Base-by-base conservation (phyloP, 2,329 filamentous ascomycete species). In the Colletotrichum chrysophilum region DNA sequence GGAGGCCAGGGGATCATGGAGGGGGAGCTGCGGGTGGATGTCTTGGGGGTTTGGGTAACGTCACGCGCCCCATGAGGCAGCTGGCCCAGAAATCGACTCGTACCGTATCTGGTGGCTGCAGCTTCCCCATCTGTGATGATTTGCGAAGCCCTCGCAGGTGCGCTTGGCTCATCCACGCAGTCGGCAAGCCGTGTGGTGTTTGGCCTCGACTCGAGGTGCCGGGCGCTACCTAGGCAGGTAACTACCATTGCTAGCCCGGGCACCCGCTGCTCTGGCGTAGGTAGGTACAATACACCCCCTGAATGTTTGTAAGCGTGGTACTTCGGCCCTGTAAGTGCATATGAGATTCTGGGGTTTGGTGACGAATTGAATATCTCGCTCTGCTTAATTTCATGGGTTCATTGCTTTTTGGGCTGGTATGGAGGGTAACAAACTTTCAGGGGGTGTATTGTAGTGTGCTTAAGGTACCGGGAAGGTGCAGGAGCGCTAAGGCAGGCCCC, bases 391-490 rank as follows among this genome's bases (percentile, higher is more conserved):
- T 26, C 4, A 26, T 26, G 24, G 24, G 24, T 26, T 26, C 4
- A 26, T 26, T 26, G 24, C 24, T 26, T 26, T 26, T 26, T 26
- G 24, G 24, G 24, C 24, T 26, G 24, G 24, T 26, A 26, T 26
- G 24, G 24, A 26, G 24, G 24, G 24, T 26, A 26, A 26, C 24
- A 4, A 26, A 26, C 4, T 26, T 26, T 26, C 4, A 26, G 4
- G 24, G 24, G 24, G 4, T 26, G 24, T 4, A 26, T 26, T 26
- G 24, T 55, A 61, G 36, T 24, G 36, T 62, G 56, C 67, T 55
- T 56, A 65, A 70, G 71, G 58, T 43, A 52, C 71, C 71, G 64
- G 70, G 64, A 56, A 73, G 73, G 70, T 75, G 70, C 58, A 48
- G 73, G 36, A 24, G 56, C 73, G 66, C 73, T 73, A 73, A 52